These are phyloP conservation scores for Wickerhamomyces ciferrii DNA, from an alignment of 805 yeast genomes.

Conservation along the genomic window DNA sequence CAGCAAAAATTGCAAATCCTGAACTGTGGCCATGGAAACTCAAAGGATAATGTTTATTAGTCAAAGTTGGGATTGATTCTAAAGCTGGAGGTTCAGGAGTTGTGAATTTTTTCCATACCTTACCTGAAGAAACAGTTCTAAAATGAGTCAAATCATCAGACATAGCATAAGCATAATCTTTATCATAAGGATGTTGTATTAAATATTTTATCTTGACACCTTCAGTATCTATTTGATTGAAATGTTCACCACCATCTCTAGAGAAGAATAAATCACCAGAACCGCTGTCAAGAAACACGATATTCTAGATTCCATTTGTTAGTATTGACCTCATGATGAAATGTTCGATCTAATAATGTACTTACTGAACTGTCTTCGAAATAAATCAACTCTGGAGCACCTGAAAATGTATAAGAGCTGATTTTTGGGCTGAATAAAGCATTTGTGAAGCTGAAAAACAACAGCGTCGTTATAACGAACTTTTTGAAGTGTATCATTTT, in stretches of 20 bases:
- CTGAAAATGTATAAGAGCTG: slow-evolving; percentile 11
- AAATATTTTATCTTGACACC: slow-evolving; percentile 26
- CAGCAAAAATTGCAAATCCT: slow-evolving; percentile 32
- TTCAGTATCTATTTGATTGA: slow-evolving; percentile 33
- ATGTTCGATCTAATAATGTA: not conserved
- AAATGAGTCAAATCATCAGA: slow-evolving; percentile 28
- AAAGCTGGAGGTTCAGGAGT: slow-evolving; percentile 23
- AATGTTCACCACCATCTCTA: slow-evolving; percentile 39
- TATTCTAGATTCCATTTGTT: slow-evolving; percentile 5
- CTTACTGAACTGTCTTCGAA: slow-evolving; percentile 28
- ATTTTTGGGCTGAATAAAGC: slow-evolving; percentile 23
- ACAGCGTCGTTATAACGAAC: slow-evolving; percentile 4
- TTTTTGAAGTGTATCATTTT: not conserved
- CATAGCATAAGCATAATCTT: slow-evolving; percentile 33
- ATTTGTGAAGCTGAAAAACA: slow-evolving; percentile 6
- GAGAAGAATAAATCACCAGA: slow-evolving; percentile 36
- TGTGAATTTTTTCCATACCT: slow-evolving; percentile 32
- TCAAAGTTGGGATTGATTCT: slow-evolving; percentile 18
- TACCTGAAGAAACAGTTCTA: slow-evolving; percentile 36
- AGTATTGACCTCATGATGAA: slow-evolving; percentile 1
- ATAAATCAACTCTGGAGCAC: slow-evolving; percentile 23
- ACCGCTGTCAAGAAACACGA: slow-evolving; percentile 15
- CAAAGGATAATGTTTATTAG: slow-evolving; percentile 19
- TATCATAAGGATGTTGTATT: slow-evolving; percentile 33
- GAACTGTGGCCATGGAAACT: slow-evolving; percentile 34